These are phyloP conservation scores for Cyanophora paradoxa DNA, from an alignment of 78 protist species.

Conservation along the genomic window DNA sequence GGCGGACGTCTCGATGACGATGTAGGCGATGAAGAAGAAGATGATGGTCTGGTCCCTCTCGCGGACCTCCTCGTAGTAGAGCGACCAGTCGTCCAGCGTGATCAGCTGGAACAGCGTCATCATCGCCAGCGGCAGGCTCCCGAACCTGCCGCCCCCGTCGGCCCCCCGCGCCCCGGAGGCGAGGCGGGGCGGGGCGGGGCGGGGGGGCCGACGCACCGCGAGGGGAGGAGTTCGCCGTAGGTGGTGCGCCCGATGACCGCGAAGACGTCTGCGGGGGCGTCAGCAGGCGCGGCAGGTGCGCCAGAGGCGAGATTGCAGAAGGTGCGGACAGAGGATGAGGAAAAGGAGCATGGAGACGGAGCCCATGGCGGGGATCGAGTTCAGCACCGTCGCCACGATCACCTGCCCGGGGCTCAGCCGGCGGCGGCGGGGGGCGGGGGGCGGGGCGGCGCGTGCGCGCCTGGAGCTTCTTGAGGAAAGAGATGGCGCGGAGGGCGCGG, in stretches of 20 bases:
- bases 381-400: slow-evolving; percentile 10
- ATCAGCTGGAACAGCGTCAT: slow-evolving; percentile 18
- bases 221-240: background rate
- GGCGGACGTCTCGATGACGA: slow-evolving; percentile 17
- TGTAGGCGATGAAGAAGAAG: slow-evolving; percentile 5
- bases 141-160: too few relatives aligned
- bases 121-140: background rate
- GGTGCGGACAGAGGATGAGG: background rate
- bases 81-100: slow-evolving; percentile 30
- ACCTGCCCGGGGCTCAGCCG: too few relatives aligned
- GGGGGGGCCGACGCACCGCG: too few relatives aligned
- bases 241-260: slow-evolving; percentile 3
- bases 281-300: too few relatives aligned
- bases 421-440: too few relatives aligned
- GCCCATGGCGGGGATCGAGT: slow-evolving; percentile 17
- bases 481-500: slow-evolving; percentile 7
- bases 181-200: too few relatives aligned
- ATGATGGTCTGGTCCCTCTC: background rate
- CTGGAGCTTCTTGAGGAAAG: slow-evolving; percentile 8
- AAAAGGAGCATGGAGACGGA: background rate
- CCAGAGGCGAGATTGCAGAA: too few relatives aligned
- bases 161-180: too few relatives aligned
- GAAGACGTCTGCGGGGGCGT: slow-evolving; percentile 14
- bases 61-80: background rate
- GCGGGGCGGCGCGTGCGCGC: too few relatives aligned